Base-by-base conservation (phyloP, 2,329 filamentous ascomycete genomes). In the Aureobasidium sp. region DNA sequence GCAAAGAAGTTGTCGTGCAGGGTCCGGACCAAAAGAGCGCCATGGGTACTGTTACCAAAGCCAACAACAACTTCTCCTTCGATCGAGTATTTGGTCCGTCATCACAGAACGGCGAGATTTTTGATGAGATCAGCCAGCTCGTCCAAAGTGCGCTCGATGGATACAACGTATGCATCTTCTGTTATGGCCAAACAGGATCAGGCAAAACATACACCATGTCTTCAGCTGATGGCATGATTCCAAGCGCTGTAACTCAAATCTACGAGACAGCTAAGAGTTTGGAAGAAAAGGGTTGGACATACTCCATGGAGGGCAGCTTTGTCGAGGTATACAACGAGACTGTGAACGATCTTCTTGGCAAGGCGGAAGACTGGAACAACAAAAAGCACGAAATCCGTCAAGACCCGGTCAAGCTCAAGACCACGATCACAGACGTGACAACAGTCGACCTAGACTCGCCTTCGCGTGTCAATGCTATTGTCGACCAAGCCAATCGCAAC, bases 321-420 rank as follows among this genome's bases (percentile, higher is more conserved):
- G 86, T 97, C 15, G 94, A 99, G 72, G 94, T 99, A 6, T 99
- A 99, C 82, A 97, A 99, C 66, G 94, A 99, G 72, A 94, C 95
- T 64, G 82, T 99, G 65, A 91, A 97, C 71, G 94, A 99, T 72
- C 77, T 99, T 15, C 82, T 99, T 3, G 86, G 87, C 14, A 83
- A 82, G 60, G 84, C 87, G 0, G 86, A 88, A 60, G 82, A 87
- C 22, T 81, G 91, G 56, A 85, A 87, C 66, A 90, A 88, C 76
- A 90, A 88, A 76, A 96, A 90, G 76, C 87, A 93, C 54, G 90
- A 96, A 69, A 93, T 97, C 62, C 85, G 89, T 1, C 94, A 97
- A 67, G 93, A 97, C 69, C 84, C 91, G 45, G 77, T 81, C 39
- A 89, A 87, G 67, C 90, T 90, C 76, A 89, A 91, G 72, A 97